Evolutionary conservation across 2,329 filamentous ascomycete genomes (phyloP).

Genomic region (Venturiaceae sp.): DNA sequence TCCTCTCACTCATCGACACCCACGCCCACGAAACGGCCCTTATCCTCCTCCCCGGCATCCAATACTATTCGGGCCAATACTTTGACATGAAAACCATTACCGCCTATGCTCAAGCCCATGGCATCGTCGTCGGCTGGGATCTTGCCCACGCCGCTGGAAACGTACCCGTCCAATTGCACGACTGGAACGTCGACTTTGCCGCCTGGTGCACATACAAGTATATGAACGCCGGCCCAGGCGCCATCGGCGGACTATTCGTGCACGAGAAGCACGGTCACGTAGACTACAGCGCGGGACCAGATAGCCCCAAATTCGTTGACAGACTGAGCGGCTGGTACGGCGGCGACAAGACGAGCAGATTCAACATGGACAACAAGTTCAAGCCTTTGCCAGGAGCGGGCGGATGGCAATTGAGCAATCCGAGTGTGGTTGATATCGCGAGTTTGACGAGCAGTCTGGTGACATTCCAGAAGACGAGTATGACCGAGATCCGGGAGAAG

Average conservation of each 20-base stretch:
- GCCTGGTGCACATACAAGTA: constrained; percentile 13
- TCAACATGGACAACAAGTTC: constrained; percentile 66
- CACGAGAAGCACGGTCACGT: constrained; percentile 10
- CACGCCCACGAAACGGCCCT: constrained; percentile 10
- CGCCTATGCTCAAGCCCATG: constrained; percentile 8
- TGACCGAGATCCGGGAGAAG: constrained; percentile 53
- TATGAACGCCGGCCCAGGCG: constrained; percentile 10
- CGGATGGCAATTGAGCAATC: constrained; percentile 65
- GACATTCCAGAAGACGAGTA: constrained; percentile 54
- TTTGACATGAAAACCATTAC: constrained; percentile 11
- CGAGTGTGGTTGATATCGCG: constrained; percentile 57
- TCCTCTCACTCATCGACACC: constrained; percentile 8
- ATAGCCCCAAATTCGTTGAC: constrained; percentile 37
- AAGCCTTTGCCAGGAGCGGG: constrained; percentile 56
- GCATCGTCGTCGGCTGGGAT: constrained; percentile 11
- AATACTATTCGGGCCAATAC: constrained; percentile 11
- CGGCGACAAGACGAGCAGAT: constrained; percentile 57
- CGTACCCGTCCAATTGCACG: constrained; percentile 10
- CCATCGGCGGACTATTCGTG: constrained; percentile 10
- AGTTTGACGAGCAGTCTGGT: constrained; percentile 53
- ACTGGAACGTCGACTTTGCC: constrained; percentile 12
- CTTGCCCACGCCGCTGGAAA: constrained; percentile 11
- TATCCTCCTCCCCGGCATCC: constrained; percentile 10
- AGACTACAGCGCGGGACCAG: constrained; percentile 24
- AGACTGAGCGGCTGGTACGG: constrained; percentile 68